Evolutionary conservation across 768 basidiomycete genomes (phyloP), one percentile per base, ranked within the genome.

Genomic region (Tephrocybe sp.): DNA sequence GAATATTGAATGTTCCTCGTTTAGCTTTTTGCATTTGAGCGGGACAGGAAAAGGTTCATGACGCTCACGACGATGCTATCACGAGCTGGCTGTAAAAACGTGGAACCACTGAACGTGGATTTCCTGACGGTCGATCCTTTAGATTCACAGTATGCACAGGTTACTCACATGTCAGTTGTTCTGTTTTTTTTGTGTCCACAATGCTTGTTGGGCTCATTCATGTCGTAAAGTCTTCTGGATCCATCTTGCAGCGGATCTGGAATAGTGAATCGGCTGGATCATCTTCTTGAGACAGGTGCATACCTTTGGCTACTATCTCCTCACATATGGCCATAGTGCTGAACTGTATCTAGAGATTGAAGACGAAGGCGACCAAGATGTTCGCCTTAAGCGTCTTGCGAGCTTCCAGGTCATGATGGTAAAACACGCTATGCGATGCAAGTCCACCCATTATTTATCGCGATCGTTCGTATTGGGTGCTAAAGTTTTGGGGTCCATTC

Each of bases 181-280:
- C 37, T 17, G 30, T 9, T 23, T 46, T n/a, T 32, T 18, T 32
- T 28, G 17, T 36, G 26, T 34, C 39, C 43, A 40, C 32, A n/a
- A 37, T 38, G 25, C 26, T 11, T 7, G 34, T 38, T 25, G 34
- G 30, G 28, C 51, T 53, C 28, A 57, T 30, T 33, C 24, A 48
- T 21, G 12, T 36, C 11, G 11, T 30, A 26, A 55, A 95, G 94
- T 55, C 75, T 99, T 34, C 76, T 98, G 7, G 96, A 99, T 65
- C 96, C 96, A 11, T 98, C 95, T 30, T 99, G 96, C 66, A 97
- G 94, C 53, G 92, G 93, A 33, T 94, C 91, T 14, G 93, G 94
- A 3, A 95, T 96, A 50, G 84, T 94, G 43, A 93, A 93, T 68
- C 83, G 93, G 44, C 70, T 97, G 46, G 93, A 97, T 65, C 79